Base-by-base conservation (phyloP, 345 rosid species). In the Lepidium sativum region DNA sequence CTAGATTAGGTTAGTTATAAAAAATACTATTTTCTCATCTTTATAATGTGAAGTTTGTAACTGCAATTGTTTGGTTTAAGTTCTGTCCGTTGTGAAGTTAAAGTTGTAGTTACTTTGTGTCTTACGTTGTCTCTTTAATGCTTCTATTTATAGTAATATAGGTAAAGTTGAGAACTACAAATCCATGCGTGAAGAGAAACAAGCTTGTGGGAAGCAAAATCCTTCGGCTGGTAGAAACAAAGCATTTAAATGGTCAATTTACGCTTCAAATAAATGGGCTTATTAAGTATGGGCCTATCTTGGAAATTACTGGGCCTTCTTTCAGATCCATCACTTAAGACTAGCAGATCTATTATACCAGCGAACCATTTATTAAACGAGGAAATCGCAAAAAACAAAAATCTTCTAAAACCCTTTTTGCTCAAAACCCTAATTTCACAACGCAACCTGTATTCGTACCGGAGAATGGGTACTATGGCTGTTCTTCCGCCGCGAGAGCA, bases 351-450 rank as follows among this genome's bases (percentile, higher is more conserved):
- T n/a, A n/a, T n/a, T n/a, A n/a, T n/a, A n/a, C n/a, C n/a, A n/a
- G n/a, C n/a, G n/a, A n/a, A n/a, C n/a, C n/a, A n/a, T n/a, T n/a
- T n/a, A n/a, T n/a, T n/a, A n/a, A n/a, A n/a, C n/a, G 25, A 23
- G 4, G 1, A 11, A 15, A n/a, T n/a, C n/a, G n/a, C n/a, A n/a
- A n/a, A n/a, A n/a, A n/a, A n/a, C n/a, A n/a, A n/a, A n/a, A n/a
- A n/a, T n/a, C n/a, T n/a, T n/a, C n/a, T n/a, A n/a, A n/a, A n/a
- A n/a, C n/a, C n/a, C 21, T 14, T 49, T 9, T 4, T 14, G 0
- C 41, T 29, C 27, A 23, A 21, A 64, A 23, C 65, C 75, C 75
- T 71, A 64, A 56, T 20, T 18, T 33, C 45, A 20, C 43, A 55
- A 20, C 56, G 27, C 54, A 37, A 17, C 40, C 49, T 16, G 18